These are phyloP conservation scores for Phytophthora pisi DNA, from an alignment of 352 stramenopile species.

Conservation along the genomic window DNA sequence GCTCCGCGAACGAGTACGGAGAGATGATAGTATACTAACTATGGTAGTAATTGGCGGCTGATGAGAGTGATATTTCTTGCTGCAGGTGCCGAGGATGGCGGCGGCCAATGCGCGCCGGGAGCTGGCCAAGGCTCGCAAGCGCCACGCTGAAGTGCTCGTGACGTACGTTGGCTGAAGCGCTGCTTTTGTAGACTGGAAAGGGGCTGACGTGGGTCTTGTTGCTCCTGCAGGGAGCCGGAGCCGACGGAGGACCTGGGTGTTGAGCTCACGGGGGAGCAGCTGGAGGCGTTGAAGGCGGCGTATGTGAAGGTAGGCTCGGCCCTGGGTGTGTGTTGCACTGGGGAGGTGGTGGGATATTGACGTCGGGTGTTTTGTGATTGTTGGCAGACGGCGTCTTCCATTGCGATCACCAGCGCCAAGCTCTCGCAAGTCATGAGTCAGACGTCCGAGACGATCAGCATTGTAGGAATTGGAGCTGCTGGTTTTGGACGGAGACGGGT, in stretches of 20 bases:
- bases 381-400: slow-evolving; percentile 58
- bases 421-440: slow-evolving; percentile 61
- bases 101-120: slow-evolving; percentile 57
- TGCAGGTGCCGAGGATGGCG: slow-evolving; percentile 57
- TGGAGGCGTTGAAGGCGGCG: slow-evolving; percentile 54
- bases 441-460: slow-evolving; percentile 70
- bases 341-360: neutral
- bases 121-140: slow-evolving; percentile 61
- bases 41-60: neutral
- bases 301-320: slow-evolving; percentile 53
- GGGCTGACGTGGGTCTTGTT: slow-evolving; percentile 4
- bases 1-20: slow-evolving; percentile 57
- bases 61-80: neutral
- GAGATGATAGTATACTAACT: neutral
- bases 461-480: slow-evolving; percentile 40
- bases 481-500: neutral
- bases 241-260: slow-evolving; percentile 21
- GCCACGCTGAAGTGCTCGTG: slow-evolving; percentile 54
- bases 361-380: neutral
- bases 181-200: neutral
- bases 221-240: slow-evolving; percentile 33
- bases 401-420: slow-evolving; percentile 58
- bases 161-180: slow-evolving; percentile 29
- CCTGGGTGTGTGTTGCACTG: neutral
- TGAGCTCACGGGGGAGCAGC: slow-evolving; percentile 46